phyloP scores from a whole-genome alignment of 2,329 filamentous ascomycete species.

The Diplodia scrobiculata region DNA sequence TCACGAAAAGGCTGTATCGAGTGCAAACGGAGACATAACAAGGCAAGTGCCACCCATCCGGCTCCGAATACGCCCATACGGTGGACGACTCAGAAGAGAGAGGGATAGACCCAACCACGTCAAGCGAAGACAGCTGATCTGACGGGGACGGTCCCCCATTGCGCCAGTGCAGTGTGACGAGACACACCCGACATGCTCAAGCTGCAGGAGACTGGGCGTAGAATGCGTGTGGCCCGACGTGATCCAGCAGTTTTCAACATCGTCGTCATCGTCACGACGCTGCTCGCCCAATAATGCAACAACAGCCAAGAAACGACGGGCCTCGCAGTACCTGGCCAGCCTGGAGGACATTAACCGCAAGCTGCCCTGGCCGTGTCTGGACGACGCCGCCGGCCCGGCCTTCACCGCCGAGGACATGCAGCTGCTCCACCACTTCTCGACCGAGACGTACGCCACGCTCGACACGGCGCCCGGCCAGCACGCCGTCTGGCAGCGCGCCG shows the following conservation, averaged over 20 bases:
- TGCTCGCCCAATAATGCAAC: no score
- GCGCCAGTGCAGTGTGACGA: neutral
- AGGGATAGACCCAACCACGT: no score
- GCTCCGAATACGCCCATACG: no score
- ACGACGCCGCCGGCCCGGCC: neutral
- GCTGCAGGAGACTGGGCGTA: neutral
- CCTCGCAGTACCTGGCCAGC: no score
- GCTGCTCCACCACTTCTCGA: neutral
- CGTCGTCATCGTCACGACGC: no score
- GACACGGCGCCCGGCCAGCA: neutral
- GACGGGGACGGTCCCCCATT: neutral
- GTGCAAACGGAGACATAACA: slow-evolving; percentile 4
- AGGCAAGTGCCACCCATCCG: neutral
- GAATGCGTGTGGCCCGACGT: neutral
- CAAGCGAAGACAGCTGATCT: neutral
- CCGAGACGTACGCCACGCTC: neutral
- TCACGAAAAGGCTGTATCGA: neutral
- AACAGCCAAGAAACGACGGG: neutral
- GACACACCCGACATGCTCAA: neutral
- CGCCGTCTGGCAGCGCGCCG: neutral
- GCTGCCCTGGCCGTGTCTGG: neutral
- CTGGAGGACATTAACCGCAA: neutral
- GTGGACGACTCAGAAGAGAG: neutral
- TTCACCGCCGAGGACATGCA: slow-evolving; percentile 6
- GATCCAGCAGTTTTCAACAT: neutral